Conservation (phyloP, 495 filamentous ascomycete species). For the Hamigera avellanea region DNA sequence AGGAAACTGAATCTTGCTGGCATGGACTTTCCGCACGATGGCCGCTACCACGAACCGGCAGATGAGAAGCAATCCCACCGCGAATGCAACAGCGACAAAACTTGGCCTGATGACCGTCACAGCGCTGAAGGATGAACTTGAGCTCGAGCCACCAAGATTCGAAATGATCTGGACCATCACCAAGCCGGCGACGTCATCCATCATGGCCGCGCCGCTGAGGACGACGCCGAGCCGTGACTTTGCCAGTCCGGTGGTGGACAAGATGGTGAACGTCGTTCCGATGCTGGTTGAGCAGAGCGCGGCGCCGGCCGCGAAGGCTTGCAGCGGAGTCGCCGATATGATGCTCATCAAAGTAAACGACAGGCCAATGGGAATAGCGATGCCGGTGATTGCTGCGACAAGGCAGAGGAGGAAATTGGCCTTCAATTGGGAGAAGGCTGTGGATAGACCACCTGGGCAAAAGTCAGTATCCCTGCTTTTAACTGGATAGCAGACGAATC, state of each 20-base stretch:
- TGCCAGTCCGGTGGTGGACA: slow-evolving; percentile 43
- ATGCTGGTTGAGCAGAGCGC: slow-evolving; percentile 66
- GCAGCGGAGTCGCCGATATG: slow-evolving; percentile 35
- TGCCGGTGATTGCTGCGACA: slow-evolving; percentile 51
- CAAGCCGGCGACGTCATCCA: slow-evolving; percentile 76
- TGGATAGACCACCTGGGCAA: slow-evolving; percentile 51
- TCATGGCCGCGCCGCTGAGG: slow-evolving; percentile 60
- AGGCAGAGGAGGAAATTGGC: slow-evolving; percentile 49
- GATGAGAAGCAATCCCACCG: slow-evolving; percentile 28
- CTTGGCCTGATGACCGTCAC: slow-evolving; percentile 44
- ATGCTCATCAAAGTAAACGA: slow-evolving; percentile 46
- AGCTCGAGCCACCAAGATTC: slow-evolving; percentile 24
- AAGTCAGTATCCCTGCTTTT: not conserved
- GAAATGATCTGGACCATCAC: slow-evolving; percentile 63
- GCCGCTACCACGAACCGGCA: slow-evolving; percentile 36
- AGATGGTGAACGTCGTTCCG: slow-evolving; percentile 68
- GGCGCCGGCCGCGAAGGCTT: slow-evolving; percentile 66
- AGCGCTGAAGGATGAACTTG: slow-evolving; percentile 13
- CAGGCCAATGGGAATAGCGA: slow-evolving; percentile 52
- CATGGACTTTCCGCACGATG: slow-evolving; percentile 8
- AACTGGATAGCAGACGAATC: not conserved
- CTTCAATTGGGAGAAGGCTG: slow-evolving; percentile 44
- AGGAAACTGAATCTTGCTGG: slow-evolving; percentile 4
- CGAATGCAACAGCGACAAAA: slow-evolving; percentile 47
- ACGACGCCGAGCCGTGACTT: slow-evolving; percentile 57